phyloP scores from a whole-genome alignment of 148 eudicot species.

The Vaccinium corymbosum region DNA sequence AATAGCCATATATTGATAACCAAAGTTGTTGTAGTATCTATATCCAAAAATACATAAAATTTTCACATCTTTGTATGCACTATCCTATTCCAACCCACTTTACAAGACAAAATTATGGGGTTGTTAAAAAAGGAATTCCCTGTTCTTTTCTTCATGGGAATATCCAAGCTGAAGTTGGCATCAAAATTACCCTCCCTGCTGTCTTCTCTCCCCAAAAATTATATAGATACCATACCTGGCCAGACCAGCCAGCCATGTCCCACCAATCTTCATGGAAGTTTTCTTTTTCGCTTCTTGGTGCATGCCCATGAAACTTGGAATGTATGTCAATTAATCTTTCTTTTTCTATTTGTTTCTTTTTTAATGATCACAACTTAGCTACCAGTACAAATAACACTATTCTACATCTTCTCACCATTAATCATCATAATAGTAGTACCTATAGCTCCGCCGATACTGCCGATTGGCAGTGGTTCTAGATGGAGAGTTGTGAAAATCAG shows the following conservation, averaged over 20 bases:
- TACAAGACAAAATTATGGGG: background rate
- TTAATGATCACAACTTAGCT: background rate
- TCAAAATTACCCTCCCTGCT: background rate
- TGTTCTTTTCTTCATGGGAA: background rate
- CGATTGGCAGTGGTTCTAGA: slow-evolving; percentile 47
- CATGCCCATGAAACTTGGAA: background rate
- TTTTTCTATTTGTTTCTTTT: background rate
- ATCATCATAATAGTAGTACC: slow-evolving; percentile 30
- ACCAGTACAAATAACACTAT: background rate
- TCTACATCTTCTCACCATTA: slow-evolving; percentile 24
- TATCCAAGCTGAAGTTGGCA: background rate
- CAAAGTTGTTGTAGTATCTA: background rate
- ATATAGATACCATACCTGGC: background rate
- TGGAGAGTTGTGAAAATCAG: slow-evolving; percentile 45
- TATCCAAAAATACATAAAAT: background rate
- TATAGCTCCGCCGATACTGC: slow-evolving; percentile 53
- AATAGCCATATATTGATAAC: background rate
- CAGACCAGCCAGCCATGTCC: background rate
- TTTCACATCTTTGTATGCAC: background rate
- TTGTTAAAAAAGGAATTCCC: background rate
- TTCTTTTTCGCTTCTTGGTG: background rate
- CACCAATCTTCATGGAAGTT: background rate
- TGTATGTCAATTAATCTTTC: background rate
- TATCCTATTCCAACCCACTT: slow-evolving; percentile 8
- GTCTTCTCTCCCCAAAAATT: background rate